Conservation (phyloP, 2,329 filamentous ascomycete genomes). For the Dissoconium aciculare region DNA sequence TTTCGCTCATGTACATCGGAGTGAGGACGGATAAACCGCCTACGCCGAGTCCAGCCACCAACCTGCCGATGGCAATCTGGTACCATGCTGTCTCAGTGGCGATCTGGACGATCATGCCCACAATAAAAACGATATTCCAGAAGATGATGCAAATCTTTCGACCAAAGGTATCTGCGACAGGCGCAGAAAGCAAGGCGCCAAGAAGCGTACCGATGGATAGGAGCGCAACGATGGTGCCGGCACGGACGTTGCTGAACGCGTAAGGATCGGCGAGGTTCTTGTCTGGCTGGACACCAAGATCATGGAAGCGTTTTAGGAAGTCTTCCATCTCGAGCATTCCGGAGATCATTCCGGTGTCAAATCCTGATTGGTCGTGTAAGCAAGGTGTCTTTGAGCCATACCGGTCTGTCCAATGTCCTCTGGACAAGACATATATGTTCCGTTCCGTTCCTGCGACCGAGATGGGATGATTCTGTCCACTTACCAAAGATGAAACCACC, state of each 20-base stretch:
- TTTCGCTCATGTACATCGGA: conserved; percentile 56
- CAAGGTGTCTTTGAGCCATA: background rate
- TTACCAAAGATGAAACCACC: conserved; percentile 26
- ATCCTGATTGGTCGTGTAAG: conserved; percentile 17
- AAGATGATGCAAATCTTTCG: conserved; percentile 47
- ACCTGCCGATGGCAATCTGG: conserved; percentile 49
- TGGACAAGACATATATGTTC: background rate
- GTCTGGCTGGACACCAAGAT: conserved; percentile 17
- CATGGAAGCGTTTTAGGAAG: conserved; percentile 41
- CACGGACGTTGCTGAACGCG: conserved; percentile 42
- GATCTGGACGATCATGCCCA: conserved; percentile 53
- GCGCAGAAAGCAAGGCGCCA: conserved; percentile 44
- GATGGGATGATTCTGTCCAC: conserved; percentile 7
- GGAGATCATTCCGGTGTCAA: conserved; percentile 43
- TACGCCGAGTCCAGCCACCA: conserved; percentile 52
- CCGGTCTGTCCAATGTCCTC: too few species aligned
- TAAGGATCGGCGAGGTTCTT: conserved; percentile 23
- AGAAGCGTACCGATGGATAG: conserved; percentile 44
- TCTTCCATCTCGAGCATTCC: conserved; percentile 48
- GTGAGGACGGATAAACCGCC: conserved; percentile 49
- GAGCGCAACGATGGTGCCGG: conserved; percentile 50
- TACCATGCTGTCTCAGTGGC: conserved; percentile 43
- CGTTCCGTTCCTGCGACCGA: conserved; percentile 18
- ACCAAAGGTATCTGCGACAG: conserved; percentile 46
- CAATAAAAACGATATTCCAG: conserved; percentile 46